phyloP scores from a whole-genome alignment of 2,329 filamentous ascomycete species.

The Colletotrichum sp. region DNA sequence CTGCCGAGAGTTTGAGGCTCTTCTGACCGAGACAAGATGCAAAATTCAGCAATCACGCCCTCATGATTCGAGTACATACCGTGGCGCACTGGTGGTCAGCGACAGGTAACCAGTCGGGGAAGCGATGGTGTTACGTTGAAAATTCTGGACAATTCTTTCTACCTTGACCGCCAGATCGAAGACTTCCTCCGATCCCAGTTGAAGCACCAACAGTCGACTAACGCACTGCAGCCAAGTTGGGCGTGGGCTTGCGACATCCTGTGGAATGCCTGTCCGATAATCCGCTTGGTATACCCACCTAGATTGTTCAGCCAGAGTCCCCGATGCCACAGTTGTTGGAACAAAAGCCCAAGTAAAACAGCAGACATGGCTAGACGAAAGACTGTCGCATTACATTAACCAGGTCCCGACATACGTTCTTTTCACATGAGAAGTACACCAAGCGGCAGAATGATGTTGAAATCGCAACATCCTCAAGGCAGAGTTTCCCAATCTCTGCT shows the following conservation, averaged over 20 bases:
- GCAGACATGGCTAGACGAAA: not conserved
- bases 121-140: not conserved
- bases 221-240: not conserved
- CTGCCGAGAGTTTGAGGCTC: not conserved
- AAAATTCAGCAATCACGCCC: not conserved
- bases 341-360: not conserved
- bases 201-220: not conserved
- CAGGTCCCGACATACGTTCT: not conserved
- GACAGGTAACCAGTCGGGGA: not conserved
- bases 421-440: constrained; percentile 8
- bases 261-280: not conserved
- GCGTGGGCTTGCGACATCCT: not conserved
- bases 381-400: not conserved
- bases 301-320: not conserved
- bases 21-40: not conserved
- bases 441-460: not conserved
- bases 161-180: constrained; percentile 7
- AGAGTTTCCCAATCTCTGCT: not conserved
- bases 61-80: not conserved
- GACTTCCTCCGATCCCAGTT: not conserved
- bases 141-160: not conserved
- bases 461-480: not conserved
- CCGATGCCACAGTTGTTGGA: not conserved
- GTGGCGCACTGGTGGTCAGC: not conserved
- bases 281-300: not conserved